These are phyloP conservation scores for Tylopilus subfusipes DNA, from an alignment of 768 basidiomycete species.

Conservation along the genomic window DNA sequence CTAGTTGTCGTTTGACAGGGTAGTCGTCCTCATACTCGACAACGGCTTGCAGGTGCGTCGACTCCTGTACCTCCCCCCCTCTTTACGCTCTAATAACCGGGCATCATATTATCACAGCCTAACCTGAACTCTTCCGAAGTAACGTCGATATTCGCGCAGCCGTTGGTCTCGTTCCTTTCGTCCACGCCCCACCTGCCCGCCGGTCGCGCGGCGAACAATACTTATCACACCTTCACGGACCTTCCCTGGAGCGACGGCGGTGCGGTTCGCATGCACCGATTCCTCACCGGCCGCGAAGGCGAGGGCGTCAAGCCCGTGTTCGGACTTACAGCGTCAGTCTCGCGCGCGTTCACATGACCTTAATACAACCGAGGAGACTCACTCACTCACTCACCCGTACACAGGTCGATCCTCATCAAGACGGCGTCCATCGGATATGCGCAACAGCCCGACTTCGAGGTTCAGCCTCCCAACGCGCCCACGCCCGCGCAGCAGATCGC, in stretches of 20 bases:
- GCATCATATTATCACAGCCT: constrained; percentile 44
- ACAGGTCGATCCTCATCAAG: constrained; percentile 50
- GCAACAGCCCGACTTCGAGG: constrained; percentile 42
- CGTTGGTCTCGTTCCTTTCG: constrained; percentile 68
- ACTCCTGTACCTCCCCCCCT: too few relatives aligned
- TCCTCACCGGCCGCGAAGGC: constrained; percentile 82
- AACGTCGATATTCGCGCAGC: constrained; percentile 79
- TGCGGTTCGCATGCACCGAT: constrained; percentile 59
- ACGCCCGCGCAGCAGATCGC: constrained; percentile 41
- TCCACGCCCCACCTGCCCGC: constrained; percentile 58
- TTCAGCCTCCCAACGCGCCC: constrained; percentile 43
- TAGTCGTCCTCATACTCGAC: constrained; percentile 83
- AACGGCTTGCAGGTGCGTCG: constrained; percentile 60
- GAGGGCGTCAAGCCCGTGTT: constrained; percentile 87
- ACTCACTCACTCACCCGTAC: neutral
- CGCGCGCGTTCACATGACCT: neutral
- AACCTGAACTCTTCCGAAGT: constrained; percentile 80
- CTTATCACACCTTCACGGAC: constrained; percentile 67
- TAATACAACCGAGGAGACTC: neutral
- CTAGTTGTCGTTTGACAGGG: constrained; percentile 41
- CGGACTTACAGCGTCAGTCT: constrained; percentile 78
- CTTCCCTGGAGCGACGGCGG: constrained; percentile 40
- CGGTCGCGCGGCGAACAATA: constrained; percentile 38
- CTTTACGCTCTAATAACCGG: neutral
- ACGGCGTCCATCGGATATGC: constrained; percentile 49